A percentile compares a stretch with the other conserved stretches of the same genome.
Evolutionary conservation across 2,329 filamentous ascomycete species (phyloP).

Genomic region (Colletotrichum sp.): DNA sequence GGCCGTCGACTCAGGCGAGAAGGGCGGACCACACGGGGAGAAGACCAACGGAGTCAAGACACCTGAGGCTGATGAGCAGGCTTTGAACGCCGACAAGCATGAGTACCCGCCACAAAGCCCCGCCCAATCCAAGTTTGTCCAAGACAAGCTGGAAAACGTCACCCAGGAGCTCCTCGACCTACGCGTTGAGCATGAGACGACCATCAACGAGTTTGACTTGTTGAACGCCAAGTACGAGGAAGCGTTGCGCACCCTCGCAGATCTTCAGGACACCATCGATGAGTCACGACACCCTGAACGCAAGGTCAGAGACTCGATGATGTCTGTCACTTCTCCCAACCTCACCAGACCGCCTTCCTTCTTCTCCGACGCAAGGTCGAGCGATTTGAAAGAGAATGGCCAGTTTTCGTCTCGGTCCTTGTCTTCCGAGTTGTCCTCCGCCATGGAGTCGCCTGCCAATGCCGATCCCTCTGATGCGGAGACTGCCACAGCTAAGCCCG

Average conservation of each 20-base stretch:
- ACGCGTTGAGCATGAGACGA: conserved; percentile 87
- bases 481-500: conserved; percentile 48
- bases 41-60: background rate
- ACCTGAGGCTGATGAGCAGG: conserved; percentile 15
- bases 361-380: conserved; percentile 78
- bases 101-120: conserved; percentile 67
- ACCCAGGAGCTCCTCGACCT: conserved; percentile 92
- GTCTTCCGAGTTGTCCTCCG: conserved; percentile 91
- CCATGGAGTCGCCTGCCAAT: conserved; percentile 75
- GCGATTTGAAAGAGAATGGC: conserved; percentile 69
- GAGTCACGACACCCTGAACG: conserved; percentile 71
- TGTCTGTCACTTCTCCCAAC: conserved; percentile 56
- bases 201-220: conserved; percentile 78
- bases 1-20: conserved; percentile 28
- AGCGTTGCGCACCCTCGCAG: conserved; percentile 79
- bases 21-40: conserved; percentile 24
- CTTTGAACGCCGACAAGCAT: background rate
- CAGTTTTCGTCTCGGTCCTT: conserved; percentile 85
- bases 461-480: conserved; percentile 68
- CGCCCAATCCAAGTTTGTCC: conserved; percentile 83
- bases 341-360: conserved; percentile 76
- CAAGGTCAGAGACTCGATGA: conserved; percentile 58
- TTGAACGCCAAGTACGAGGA: conserved; percentile 92
- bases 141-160: conserved; percentile 90
- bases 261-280: conserved; percentile 85